Conservation (phyloP, 331 rosid genomes). For the Stylosanthes scabra region DNA sequence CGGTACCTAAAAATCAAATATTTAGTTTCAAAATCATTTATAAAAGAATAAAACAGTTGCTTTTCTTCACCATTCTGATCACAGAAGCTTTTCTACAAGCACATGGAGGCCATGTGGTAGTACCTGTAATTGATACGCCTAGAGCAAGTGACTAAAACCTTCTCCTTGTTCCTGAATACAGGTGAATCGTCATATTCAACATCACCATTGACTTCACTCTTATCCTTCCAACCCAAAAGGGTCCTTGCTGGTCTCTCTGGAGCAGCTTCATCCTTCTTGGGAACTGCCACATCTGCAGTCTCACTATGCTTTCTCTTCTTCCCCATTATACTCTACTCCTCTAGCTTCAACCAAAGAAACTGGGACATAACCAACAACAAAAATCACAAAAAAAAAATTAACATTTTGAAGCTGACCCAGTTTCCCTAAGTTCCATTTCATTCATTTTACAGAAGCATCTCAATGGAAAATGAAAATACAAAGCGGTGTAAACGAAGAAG, state of each 20-base stretch:
- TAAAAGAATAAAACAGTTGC: background rate
- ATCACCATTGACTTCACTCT: conserved; percentile 38
- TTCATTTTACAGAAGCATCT: background rate
- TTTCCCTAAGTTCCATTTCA: background rate
- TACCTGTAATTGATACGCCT: conserved; percentile 88
- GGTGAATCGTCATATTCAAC: conserved; percentile 35
- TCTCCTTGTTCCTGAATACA: conserved; percentile 87
- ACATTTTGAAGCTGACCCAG: background rate
- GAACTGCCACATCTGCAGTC: conserved; percentile 38
- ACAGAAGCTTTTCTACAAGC: background rate
- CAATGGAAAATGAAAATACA: background rate
- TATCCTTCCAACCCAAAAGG: conserved; percentile 86
- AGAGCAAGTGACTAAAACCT: conserved; percentile 89
- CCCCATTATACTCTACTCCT: conserved; percentile 50
- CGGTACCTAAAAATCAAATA: conserved; percentile 66
- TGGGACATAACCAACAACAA: conserved; percentile 16
- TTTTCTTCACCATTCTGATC: background rate
- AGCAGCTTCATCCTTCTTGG: conserved; percentile 65
- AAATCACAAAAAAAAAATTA: background rate
- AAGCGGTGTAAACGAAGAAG: background rate
- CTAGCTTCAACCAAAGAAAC: background rate
- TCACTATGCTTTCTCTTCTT: conserved; percentile 93
- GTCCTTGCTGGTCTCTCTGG: conserved; percentile 85
- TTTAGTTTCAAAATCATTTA: background rate
- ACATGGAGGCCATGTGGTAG: background rate